Base-by-base conservation (phyloP, 345 rosid genomes). In the Salix exigua region DNA sequence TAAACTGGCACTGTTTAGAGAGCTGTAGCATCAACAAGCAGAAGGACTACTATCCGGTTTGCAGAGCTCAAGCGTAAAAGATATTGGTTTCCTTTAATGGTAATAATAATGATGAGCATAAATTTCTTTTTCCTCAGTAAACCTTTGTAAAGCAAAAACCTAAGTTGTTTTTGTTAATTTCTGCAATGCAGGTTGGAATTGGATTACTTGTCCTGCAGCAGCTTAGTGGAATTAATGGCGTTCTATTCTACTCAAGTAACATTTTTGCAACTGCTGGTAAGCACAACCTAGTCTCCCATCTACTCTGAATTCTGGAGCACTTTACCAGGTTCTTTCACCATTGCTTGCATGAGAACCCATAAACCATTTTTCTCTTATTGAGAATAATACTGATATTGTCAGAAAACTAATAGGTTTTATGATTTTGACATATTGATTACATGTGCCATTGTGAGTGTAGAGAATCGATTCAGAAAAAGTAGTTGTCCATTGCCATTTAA, bases 11-110 rank as follows among this genome's bases (percentile, higher is more conserved):
- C 82, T 78, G 17, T 84, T 68, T 86, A 96, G 99, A 93, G 98
- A 75, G 79, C 99, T 69, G 86, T 91, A 17, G 97, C 97, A 78
- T 91, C 99, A 74, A 66, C 94, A 74, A 84, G 87, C 75, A 90
- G 88, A 89, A 90, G 91, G 83, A 81, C 80, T 60, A 85, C 94
- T 55, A 85, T 96, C 71, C 91, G 89, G 18, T 89, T 96, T 89
- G 91, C 94, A 33, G 95, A 93, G 70, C 92, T 96, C 83, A 91
- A 89, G 87, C 86, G 97, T 51, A 93, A 86, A 87, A 90, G 91
- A 93, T 96, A 93, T 81, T 93, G 97, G 96, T 94, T 91, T 80
- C 99, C 98, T 44, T 78, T 96, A 68, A 86, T 82, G 98, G 99
- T 96, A 87, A 9, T 73, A 7, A 21, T 31, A 38, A 70, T 67